Conservation (phyloP, 495 filamentous ascomycete species). For the Aspergillus olivimuriae region DNA sequence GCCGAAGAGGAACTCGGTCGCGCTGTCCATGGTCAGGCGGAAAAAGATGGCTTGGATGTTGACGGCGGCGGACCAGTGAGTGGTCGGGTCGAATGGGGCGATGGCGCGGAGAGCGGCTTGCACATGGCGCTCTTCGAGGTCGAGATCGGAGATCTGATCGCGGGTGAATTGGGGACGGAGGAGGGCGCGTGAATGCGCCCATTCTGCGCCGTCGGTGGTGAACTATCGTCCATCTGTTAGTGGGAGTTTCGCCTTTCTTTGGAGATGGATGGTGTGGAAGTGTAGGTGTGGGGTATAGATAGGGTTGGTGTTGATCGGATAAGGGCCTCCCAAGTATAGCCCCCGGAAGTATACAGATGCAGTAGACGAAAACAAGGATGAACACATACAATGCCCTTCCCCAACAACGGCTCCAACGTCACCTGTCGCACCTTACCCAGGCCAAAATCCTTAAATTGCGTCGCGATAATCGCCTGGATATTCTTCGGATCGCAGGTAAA, state of each 20-base stretch:
- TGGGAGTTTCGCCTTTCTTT: neutral
- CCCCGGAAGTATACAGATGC: neutral
- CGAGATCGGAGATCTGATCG: constrained; percentile 44
- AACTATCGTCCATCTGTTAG: constrained; percentile 30
- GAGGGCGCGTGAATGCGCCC: constrained; percentile 48
- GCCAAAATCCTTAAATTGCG: constrained; percentile 48
- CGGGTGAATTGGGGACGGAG: constrained; percentile 51
- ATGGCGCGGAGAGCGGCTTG: constrained; percentile 36
- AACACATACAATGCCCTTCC: constrained; percentile 43
- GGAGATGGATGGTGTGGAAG: too few relatives aligned
- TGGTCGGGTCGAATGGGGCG: constrained; percentile 21
- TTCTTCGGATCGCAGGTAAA: constrained; percentile 50
- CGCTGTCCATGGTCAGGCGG: constrained; percentile 58
- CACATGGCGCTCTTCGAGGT: constrained; percentile 46
- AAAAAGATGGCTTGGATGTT: constrained; percentile 58
- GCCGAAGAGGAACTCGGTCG: constrained; percentile 64
- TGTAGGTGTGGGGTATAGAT: neutral
- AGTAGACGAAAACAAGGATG: neutral
- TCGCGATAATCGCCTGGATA: constrained; percentile 47
- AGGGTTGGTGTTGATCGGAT: too few relatives aligned
- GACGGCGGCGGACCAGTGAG: constrained; percentile 38
- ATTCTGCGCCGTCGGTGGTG: constrained; percentile 42
- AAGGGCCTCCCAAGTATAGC: too few relatives aligned
- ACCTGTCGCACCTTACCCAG: constrained; percentile 29
- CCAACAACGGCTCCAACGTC: constrained; percentile 34